Percentiles rank a stretch among this genome's conserved stretches.
These are phyloP conservation scores for Magnusiomyces tetraspermus DNA, from an alignment of 1,139 yeast species.

Conservation along the genomic window DNA sequence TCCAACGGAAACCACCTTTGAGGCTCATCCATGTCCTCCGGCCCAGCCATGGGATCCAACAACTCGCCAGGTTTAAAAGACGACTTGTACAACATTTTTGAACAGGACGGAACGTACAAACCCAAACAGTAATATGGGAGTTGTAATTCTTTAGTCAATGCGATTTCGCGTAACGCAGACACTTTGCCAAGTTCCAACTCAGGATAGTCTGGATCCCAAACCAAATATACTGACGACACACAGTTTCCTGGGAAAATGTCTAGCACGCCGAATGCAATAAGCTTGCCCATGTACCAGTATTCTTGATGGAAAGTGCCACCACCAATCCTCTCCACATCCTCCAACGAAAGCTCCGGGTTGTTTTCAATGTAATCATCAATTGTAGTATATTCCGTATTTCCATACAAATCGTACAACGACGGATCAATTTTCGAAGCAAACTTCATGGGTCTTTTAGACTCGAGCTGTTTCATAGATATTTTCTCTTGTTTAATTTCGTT, in stretches of 20 bases:
- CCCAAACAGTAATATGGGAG: constrained; percentile 56
- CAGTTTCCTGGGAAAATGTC: constrained; percentile 65
- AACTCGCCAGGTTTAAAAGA: constrained; percentile 40
- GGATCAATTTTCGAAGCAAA: constrained; percentile 1
- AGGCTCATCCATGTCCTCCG: neutral
- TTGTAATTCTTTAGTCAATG: constrained; percentile 34
- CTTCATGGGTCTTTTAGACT: neutral
- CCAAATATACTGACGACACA: constrained; percentile 74
- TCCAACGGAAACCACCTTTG: constrained; percentile 10
- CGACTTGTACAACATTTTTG: constrained; percentile 74
- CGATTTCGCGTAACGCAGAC: constrained; percentile 64
- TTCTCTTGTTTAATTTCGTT: neutral
- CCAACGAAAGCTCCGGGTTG: neutral
- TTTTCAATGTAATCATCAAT: neutral
- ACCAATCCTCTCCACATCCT: constrained; percentile 27
- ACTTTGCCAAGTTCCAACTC: constrained; percentile 67
- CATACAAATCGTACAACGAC: neutral
- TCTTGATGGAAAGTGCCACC: constrained; percentile 62
- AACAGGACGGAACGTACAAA: constrained; percentile 67
- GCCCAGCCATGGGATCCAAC: constrained; percentile 28
- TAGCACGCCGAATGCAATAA: constrained; percentile 68
- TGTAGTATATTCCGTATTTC: neutral
- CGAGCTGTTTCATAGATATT: neutral
- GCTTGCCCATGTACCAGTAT: constrained; percentile 52
- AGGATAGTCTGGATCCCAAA: constrained; percentile 79